These are phyloP conservation scores for Botrytis byssoidea DNA, from an alignment of 2,329 filamentous ascomycete species.

Conservation along the genomic window DNA sequence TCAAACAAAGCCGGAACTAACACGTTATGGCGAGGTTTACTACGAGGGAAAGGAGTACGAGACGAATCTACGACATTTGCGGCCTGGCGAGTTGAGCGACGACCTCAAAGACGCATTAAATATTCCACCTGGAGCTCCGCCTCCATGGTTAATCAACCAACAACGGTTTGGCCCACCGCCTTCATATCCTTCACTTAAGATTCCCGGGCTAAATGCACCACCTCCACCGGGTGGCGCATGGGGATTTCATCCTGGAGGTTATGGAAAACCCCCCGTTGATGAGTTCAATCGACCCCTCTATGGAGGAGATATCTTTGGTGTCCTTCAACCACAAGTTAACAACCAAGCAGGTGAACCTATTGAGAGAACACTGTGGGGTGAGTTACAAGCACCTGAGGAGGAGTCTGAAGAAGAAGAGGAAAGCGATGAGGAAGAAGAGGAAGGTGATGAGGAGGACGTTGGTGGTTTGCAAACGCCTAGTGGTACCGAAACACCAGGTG, in stretches of 20 bases:
- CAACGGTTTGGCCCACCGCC: slow-evolving; percentile 91
- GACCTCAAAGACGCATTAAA: slow-evolving; percentile 88
- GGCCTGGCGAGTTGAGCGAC: slow-evolving; percentile 86
- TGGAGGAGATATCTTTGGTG: slow-evolving; percentile 91
- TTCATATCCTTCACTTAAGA: slow-evolving; percentile 92
- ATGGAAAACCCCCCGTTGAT: slow-evolving; percentile 92
- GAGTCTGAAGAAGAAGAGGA: slow-evolving; percentile 65
- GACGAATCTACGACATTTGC: slow-evolving; percentile 86
- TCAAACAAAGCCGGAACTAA: slow-evolving; percentile 92
- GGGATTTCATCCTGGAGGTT: slow-evolving; percentile 94
- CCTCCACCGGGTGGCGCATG: slow-evolving; percentile 85
- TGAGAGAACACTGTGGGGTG: slow-evolving; percentile 88
- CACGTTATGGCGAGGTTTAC: slow-evolving; percentile 96
- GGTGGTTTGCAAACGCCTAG: slow-evolving; percentile 71
- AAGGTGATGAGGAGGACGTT: slow-evolving; percentile 59
- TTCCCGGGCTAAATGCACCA: slow-evolving; percentile 90
- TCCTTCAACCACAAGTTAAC: slow-evolving; percentile 61
- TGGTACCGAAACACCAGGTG: slow-evolving; percentile 77
- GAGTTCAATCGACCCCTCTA: slow-evolving; percentile 90
- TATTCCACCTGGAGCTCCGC: slow-evolving; percentile 88
- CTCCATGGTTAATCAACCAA: slow-evolving; percentile 96
- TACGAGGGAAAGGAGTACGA: slow-evolving; percentile 99
- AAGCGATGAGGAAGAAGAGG: slow-evolving; percentile 68
- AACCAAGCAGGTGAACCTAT: slow-evolving; percentile 71
- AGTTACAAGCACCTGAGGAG: slow-evolving; percentile 77